Conservation (phyloP, 139 green algal genomes). For the Closterium sp. region DNA sequence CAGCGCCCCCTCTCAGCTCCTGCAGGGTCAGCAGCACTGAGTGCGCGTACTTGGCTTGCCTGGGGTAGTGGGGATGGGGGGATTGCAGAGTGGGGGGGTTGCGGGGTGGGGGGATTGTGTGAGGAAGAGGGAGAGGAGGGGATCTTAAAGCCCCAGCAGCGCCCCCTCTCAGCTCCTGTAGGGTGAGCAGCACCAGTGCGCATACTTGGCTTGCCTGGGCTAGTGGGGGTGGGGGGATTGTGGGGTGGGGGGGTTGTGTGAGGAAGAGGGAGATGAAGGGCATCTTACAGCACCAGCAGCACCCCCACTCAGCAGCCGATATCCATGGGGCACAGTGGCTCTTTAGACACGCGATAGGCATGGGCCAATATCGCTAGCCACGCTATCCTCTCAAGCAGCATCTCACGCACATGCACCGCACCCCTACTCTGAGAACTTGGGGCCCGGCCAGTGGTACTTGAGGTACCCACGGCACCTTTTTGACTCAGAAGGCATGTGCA, state of each 20-base stretch:
- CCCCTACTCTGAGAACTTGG: no score
- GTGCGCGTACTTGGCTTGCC: conserved; percentile 15
- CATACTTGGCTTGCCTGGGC: conserved; percentile 14
- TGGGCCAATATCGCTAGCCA: no score
- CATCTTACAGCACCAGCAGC: background rate
- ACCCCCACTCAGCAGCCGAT: background rate
- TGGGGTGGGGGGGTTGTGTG: background rate
- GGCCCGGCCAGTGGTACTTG: no score
- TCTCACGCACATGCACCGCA: no score
- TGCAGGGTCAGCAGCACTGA: background rate
- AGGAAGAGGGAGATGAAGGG: no score
- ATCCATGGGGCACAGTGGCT: no score
- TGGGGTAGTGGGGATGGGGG: background rate
- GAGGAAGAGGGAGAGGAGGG: no score
- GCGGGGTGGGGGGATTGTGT: background rate
- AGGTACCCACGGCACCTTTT: background rate
- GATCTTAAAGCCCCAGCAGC: background rate
- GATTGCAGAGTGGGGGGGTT: background rate
- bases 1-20: background rate
- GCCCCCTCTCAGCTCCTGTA: background rate
- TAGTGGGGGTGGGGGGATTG: no score
- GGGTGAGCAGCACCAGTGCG: background rate
- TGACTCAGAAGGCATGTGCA: background rate
- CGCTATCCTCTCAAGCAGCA: no score
- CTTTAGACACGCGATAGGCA: no score